These are phyloP conservation scores for Pueraria montana DNA, from an alignment of 306 rosid genomes.

Conservation along the genomic window DNA sequence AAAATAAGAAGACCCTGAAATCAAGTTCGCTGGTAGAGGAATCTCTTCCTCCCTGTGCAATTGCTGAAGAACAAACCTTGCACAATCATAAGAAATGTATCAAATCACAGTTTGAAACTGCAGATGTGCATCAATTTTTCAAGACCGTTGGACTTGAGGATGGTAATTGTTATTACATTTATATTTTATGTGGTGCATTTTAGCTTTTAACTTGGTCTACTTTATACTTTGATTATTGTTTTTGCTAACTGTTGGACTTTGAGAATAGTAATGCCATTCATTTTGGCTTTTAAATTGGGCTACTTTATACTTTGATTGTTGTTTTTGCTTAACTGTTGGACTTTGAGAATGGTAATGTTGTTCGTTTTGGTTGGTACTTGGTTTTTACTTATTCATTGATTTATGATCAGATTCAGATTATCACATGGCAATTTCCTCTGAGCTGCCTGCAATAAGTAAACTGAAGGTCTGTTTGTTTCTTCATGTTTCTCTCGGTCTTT, in stretches of 20 bases:
- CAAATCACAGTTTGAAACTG: conserved; percentile 48
- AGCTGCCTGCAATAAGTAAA: conserved; percentile 36
- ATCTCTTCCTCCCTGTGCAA: conserved; percentile 41
- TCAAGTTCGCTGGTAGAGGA: conserved; percentile 43
- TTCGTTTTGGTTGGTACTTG: conserved; percentile 6
- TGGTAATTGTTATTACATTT: conserved; percentile 48
- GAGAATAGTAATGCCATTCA: not conserved
- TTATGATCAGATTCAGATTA: conserved; percentile 50
- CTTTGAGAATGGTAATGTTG: conserved; percentile 29
- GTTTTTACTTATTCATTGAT: not conserved
- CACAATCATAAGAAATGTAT: conserved; percentile 69
- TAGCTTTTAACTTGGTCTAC: no score
- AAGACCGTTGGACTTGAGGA: conserved; percentile 20
- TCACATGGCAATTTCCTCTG: conserved; percentile 44
- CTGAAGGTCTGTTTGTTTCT: conserved; percentile 51
- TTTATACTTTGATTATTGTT: no score
- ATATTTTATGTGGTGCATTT: no score
- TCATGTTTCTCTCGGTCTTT: not conserved
- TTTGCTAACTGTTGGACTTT: no score
- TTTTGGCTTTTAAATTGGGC: not conserved
- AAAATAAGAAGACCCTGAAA: conserved; percentile 49
- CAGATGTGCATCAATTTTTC: conserved; percentile 48
- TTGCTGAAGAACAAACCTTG: conserved; percentile 58
- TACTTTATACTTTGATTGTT: not conserved
- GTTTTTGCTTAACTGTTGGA: conserved; percentile 38